These are phyloP conservation scores for Sphaerulina vaccinii DNA, from an alignment of 2,329 filamentous ascomycete genomes.

Conservation along the genomic window DNA sequence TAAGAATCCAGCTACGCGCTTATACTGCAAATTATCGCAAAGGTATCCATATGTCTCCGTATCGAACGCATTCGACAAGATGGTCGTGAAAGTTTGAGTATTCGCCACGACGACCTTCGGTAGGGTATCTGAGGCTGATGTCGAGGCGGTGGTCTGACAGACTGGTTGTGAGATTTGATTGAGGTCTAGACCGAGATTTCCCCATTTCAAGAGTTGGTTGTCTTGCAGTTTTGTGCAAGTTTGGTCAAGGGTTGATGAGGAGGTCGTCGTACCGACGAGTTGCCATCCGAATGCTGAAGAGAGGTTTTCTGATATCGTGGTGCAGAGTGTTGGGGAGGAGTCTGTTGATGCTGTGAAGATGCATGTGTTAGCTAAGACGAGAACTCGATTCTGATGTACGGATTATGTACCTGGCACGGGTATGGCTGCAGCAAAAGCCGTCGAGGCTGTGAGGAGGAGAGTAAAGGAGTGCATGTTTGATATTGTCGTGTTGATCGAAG, in stretches of 20 bases:
- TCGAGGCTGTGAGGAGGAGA: conserved; percentile 20
- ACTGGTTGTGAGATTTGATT: conserved; percentile 24
- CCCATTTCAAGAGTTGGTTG: conserved; percentile 25
- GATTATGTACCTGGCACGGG: conserved; percentile 13
- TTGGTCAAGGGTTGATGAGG: conserved; percentile 22
- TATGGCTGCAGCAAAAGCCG: conserved; percentile 14
- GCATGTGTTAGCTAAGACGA: background rate
- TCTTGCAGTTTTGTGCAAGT: conserved; percentile 26
- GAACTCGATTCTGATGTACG: background rate
- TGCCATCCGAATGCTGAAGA: conserved; percentile 34
- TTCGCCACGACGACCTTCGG: conserved; percentile 23
- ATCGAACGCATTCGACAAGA: conserved; percentile 28
- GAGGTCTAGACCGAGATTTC: conserved; percentile 21
- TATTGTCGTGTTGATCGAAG: conserved; percentile 6
- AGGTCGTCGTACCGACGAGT: conserved; percentile 28
- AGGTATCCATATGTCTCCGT: conserved; percentile 25
- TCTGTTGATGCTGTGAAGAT: background rate
- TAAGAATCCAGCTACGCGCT: conserved; percentile 26
- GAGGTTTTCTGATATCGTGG: conserved; percentile 23
- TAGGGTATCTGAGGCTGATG: conserved; percentile 21
- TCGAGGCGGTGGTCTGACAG: conserved; percentile 24
- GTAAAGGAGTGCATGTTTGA: conserved; percentile 22
- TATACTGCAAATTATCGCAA: conserved; percentile 29
- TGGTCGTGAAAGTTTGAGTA: conserved; percentile 29
- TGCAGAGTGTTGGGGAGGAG: conserved; percentile 11